phyloP scores from a whole-genome alignment of 2,329 filamentous ascomycete genomes.

The Fusarium irregulare region DNA sequence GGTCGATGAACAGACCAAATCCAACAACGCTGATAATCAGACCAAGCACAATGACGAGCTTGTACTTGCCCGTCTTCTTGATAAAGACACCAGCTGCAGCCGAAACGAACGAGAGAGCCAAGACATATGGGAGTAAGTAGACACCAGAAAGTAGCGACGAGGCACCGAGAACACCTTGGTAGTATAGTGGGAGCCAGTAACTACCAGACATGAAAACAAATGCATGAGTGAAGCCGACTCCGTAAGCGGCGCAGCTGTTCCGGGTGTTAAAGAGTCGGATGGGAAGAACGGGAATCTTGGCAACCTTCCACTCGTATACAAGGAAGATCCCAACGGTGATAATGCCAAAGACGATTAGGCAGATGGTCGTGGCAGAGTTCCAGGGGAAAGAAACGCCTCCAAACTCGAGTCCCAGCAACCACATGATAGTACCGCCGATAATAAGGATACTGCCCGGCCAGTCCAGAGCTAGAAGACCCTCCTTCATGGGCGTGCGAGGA shows the following conservation, averaged over 20 bases:
- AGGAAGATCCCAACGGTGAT: constrained; percentile 73
- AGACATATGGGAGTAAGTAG: constrained; percentile 76
- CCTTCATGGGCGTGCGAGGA: constrained; percentile 69
- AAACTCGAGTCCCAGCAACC: constrained; percentile 86
- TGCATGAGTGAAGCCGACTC: constrained; percentile 77
- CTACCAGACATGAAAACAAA: constrained; percentile 80
- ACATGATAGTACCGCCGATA: constrained; percentile 83
- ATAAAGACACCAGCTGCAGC: constrained; percentile 67
- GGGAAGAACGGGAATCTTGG: constrained; percentile 83
- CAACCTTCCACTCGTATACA: constrained; percentile 77
- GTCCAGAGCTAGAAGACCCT: constrained; percentile 73
- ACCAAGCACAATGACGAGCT: constrained; percentile 68
- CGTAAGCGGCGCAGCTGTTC: constrained; percentile 74
- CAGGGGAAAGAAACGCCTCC: constrained; percentile 82
- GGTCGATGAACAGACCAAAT: constrained; percentile 71
- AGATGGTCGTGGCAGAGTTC: constrained; percentile 79
- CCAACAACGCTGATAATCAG: constrained; percentile 71
- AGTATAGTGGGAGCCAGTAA: constrained; percentile 89
- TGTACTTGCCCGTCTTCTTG: constrained; percentile 74
- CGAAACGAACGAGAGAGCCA: constrained; percentile 74
- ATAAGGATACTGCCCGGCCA: constrained; percentile 69
- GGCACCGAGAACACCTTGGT: constrained; percentile 78
- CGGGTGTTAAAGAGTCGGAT: constrained; percentile 73
- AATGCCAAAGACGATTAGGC: constrained; percentile 79
- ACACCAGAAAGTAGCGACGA: constrained; percentile 78